phyloP scores from a whole-genome alignment of 306 rosid species.

The Vicia villosa region DNA sequence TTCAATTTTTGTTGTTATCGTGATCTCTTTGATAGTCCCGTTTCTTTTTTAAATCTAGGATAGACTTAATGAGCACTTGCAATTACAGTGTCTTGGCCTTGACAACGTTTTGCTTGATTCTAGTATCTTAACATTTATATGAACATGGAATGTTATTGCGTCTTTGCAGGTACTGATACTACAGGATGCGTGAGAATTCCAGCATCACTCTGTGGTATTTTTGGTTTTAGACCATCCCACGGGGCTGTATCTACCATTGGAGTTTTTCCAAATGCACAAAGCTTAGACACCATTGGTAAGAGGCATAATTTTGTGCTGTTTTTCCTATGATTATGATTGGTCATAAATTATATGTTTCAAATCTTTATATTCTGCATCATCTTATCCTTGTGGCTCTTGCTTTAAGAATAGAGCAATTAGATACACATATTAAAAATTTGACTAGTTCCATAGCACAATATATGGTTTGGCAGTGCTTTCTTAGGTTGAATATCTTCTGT shows the following conservation, averaged over 20 bases:
- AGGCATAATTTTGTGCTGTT: constrained; percentile 16
- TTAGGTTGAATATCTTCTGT: constrained; percentile 14
- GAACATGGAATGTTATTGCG: constrained; percentile 22
- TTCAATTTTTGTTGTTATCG: constrained; percentile 16
- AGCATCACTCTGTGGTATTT: constrained; percentile 51
- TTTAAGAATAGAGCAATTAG: constrained; percentile 8
- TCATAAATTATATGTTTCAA: constrained; percentile 3
- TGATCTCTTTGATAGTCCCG: constrained; percentile 15
- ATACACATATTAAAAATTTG: constrained; percentile 5
- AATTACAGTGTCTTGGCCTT: too few relatives aligned
- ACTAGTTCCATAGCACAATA: constrained; percentile 4
- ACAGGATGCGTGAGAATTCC: neutral
- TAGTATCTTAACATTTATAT: constrained; percentile 15
- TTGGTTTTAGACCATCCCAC: constrained; percentile 81
- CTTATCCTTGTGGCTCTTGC: constrained; percentile 17
- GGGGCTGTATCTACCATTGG: constrained; percentile 67
- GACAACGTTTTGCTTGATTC: constrained; percentile 1
- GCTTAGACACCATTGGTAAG: constrained; percentile 83
- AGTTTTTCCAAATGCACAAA: constrained; percentile 76
- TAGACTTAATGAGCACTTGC: constrained; percentile 10
- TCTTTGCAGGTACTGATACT: constrained; percentile 74
- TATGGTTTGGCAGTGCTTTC: constrained; percentile 23
- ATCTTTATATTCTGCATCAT: constrained; percentile 15
- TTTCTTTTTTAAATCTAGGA: constrained; percentile 15
- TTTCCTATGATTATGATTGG: constrained; percentile 7